Base-by-base conservation (phyloP, 2,329 filamentous ascomycete species). In the Epichloe baconii region DNA sequence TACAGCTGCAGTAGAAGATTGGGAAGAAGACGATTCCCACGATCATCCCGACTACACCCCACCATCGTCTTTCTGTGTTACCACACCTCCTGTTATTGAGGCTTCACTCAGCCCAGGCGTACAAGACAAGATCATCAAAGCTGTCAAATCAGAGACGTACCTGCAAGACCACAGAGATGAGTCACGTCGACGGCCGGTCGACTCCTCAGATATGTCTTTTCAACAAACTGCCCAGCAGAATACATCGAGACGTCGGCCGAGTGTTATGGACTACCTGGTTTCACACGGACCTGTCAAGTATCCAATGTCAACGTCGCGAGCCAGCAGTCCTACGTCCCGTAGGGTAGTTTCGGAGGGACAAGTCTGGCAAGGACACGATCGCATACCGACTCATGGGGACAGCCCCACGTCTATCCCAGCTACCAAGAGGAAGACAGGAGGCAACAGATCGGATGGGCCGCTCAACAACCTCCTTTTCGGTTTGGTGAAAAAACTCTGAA, bases 211-310 rank as follows among this genome's bases (percentile, higher is more conserved):
- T 47, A 17, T 55, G 40, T 38, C 48, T 48, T 46, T 43, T 46
- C 50, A 35, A 17, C 37, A 48, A 21, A 44, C 19, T 35, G 43
- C 36, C 34, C 49, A 51, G 41, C 46, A 51, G 14, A 44, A 45
- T 15, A 37, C 45, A 12, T 46, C 54, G 4, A 55, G 48, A 3
- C 53, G 53, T 19, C 56, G 53, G 21, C 55, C 54, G 2, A 57
- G 55, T 44, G 56, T 55, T 4, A 46, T 59, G 48, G 55, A 58
- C 31, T 58, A 53, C 23, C 40, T 58, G 11, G 51, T 58, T n/a
- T 50, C 54, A 12, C 52, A 49, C 35, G 49, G 17, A 41, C 47
- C 49, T 23, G 37, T 38, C 36, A 53, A 52, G 11, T 54, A 51
- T 36, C 52, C 54, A 12, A 26, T 37, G 10, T 47, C 45, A 14